A percentile compares a stretch with the other conserved stretches of the same genome.
These are phyloP conservation scores for Hemisphaericaspora xylofermentans DNA, from an alignment of 1,139 yeast species.

Conservation along the genomic window DNA sequence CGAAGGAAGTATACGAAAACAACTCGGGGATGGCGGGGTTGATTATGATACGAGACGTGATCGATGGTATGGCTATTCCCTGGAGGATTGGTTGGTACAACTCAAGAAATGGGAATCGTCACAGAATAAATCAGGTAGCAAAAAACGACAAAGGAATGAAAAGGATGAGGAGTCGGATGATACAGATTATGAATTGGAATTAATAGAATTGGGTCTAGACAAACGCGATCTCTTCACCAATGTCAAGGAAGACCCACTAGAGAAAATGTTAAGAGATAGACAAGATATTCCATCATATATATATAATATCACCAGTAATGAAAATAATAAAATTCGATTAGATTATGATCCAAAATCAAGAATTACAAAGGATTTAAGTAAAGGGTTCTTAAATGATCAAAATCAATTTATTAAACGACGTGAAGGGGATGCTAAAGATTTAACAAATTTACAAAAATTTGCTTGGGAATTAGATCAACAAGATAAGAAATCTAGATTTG, in stretches of 20 bases:
- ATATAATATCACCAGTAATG: slow-evolving; percentile 14
- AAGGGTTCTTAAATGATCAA: slow-evolving; percentile 49
- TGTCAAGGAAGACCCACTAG: slow-evolving; percentile 36
- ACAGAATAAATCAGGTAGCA: slow-evolving; percentile 24
- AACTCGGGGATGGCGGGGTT: slow-evolving; percentile 43
- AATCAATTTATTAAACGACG: slow-evolving; percentile 54
- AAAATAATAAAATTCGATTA: slow-evolving; percentile 16
- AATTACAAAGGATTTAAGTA: slow-evolving; percentile 42
- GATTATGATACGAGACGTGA: slow-evolving; percentile 72
- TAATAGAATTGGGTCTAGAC: slow-evolving; percentile 46
- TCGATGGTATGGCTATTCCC: slow-evolving; percentile 74
- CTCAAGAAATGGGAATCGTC: slow-evolving; percentile 43
- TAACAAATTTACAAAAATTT: slow-evolving; percentile 47
- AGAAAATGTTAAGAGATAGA: slow-evolving; percentile 45
- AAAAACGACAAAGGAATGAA: slow-evolving; percentile 14
- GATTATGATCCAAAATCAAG: slow-evolving; percentile 61
- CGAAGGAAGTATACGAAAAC: slow-evolving; percentile 13
- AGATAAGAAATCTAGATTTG: slow-evolving; percentile 19
- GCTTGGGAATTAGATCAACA: slow-evolving; percentile 49
- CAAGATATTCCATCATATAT: slow-evolving; percentile 54
- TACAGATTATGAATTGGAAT: slow-evolving; percentile 49
- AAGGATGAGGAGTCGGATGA: slow-evolving; percentile 37
- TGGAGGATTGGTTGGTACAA: slow-evolving; percentile 55
- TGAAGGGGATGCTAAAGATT: slow-evolving; percentile 52
- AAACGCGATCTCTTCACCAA: slow-evolving; percentile 26